Percentiles rank a stretch among this genome's conserved stretches.
Evolutionary conservation across 176 grass and related monocot species (phyloP).

Genomic region (Phyllostachys edulis): DNA sequence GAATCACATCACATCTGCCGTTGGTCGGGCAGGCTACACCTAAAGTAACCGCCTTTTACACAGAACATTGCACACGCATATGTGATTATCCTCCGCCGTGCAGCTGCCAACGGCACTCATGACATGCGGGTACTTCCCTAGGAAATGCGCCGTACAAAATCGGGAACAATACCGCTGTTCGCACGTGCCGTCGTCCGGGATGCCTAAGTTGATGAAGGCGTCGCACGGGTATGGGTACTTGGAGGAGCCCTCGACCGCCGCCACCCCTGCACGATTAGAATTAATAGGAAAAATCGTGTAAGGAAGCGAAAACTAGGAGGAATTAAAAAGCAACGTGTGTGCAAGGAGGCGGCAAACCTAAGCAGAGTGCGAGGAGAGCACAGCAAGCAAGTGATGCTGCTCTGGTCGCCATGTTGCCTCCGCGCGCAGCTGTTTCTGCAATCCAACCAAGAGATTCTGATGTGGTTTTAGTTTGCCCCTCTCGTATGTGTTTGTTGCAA

Average conservation of each 20-base stretch:
- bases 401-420: background rate
- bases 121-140: background rate
- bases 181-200: background rate
- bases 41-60: background rate
- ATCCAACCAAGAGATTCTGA: background rate
- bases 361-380: background rate
- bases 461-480: background rate
- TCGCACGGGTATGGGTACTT: background rate
- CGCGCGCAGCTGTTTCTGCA: background rate
- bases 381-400: background rate
- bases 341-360: background rate
- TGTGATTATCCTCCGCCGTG: background rate
- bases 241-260: background rate
- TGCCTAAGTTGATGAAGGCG: background rate
- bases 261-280: background rate
- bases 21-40: background rate
- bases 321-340: too few species aligned
- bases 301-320: background rate
- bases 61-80: background rate
- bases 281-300: background rate
- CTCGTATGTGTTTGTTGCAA: background rate
- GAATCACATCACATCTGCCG: background rate
- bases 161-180: background rate
- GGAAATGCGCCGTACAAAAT: background rate
- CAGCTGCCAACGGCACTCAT: background rate